These are phyloP conservation scores for Lagerstroemia speciosa DNA, from an alignment of 345 rosid species.

Conservation along the genomic window DNA sequence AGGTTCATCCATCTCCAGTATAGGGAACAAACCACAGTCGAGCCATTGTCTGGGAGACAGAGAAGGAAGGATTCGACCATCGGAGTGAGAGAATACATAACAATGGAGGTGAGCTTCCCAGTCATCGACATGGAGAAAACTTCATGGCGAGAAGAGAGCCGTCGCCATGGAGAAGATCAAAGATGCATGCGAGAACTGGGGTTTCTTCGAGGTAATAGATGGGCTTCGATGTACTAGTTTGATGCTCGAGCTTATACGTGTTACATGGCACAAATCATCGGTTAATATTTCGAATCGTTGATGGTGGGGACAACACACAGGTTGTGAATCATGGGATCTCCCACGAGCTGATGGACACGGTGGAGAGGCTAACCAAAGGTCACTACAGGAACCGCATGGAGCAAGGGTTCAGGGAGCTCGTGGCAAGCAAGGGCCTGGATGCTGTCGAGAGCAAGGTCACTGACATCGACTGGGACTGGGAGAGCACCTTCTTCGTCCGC, in stretches of 20 bases:
- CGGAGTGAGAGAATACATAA: background rate
- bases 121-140: conserved; percentile 56
- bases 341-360: conserved; percentile 52
- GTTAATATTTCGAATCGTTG: background rate
- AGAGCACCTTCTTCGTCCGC: conserved; percentile 65
- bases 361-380: conserved; percentile 66
- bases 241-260: no score
- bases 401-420: conserved; percentile 67
- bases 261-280: background rate
- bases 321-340: conserved; percentile 74
- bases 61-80: background rate
- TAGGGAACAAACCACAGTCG: no score
- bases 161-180: conserved; percentile 58
- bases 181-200: conserved; percentile 98
- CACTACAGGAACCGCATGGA: conserved; percentile 87
- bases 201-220: conserved; percentile 73
- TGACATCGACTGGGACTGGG: conserved; percentile 96
- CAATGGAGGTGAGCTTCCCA: conserved; percentile 65
- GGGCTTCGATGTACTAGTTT: background rate
- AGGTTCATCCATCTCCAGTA: background rate
- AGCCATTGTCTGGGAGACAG: background rate
- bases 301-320: conserved; percentile 18
- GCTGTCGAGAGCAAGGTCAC: conserved; percentile 49
- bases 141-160: conserved; percentile 58
- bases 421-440: conserved; percentile 55